Evolutionary conservation across 495 filamentous ascomycete species (phyloP), one percentile per base, ranked within the genome.

Genomic region (Aspergillus ellipticus): DNA sequence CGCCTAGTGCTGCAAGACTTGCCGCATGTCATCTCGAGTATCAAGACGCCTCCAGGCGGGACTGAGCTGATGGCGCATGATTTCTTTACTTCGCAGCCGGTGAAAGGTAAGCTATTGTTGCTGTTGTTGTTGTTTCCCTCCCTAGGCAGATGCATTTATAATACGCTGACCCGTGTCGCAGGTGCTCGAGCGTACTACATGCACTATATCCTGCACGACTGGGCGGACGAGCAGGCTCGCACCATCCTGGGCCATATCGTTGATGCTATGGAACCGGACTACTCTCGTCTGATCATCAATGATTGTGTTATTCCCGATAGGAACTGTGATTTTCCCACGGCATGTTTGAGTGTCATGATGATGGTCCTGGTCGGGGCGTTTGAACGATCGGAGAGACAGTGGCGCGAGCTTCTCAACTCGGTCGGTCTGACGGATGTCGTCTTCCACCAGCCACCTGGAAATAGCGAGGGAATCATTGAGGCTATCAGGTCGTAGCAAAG

Each of bases 181-280:
- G 79, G 74, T n/a, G 79, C 81, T 1, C 55, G 70, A 8, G 65
- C 73, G 4, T 83, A 82, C 54, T 73, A 76, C 55, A 66, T 80
- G 41, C 75, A 80, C 26, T 67, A 72, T 42, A 71, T 82, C 8
- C 65, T 84, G 8, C 78, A 82, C 42, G 79, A 84, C 60, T 82
- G 75, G 64, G 59, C 71, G 9, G 78, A 82, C 37, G 53, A 61
- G 5, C 57, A 64, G 6, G 68, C 70, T 41, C 61, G 49, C 0
- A 54, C 56, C 0, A 82, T 83, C 33, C 59, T 80, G 13, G 51
- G 56, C 2, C 67, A 66, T 3, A 63, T 78, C 11, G 66, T 58
- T 1, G 60, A 57, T 0, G 79, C 77, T 1, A 69, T 83, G 58
- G 64, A 67, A 21, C 70, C 64, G 0, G 74, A 66, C 2, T 69